A percentile compares a stretch with the other conserved stretches of the same genome.
phyloP scores from a whole-genome alignment of 2,329 filamentous ascomycete species.

The Scolecobasidium constrictum region DNA sequence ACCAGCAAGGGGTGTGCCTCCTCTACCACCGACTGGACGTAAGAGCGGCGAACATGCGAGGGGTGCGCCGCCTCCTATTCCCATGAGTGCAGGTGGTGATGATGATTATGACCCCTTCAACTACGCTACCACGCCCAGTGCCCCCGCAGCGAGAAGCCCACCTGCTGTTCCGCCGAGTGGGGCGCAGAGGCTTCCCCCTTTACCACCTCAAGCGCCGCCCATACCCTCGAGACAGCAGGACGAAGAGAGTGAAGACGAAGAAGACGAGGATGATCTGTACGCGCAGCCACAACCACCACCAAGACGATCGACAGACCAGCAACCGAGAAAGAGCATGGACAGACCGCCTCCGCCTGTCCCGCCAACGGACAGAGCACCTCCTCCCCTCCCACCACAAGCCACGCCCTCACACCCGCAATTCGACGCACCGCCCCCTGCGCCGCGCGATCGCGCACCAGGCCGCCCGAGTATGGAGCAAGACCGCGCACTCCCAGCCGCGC shows the following conservation, averaged over 20 bases:
- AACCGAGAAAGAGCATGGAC: slow-evolving; percentile 9
- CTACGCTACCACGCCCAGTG: slow-evolving; percentile 26
- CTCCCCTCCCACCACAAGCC: slow-evolving; percentile 23
- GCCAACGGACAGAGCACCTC: slow-evolving; percentile 16
- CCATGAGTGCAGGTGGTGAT: slow-evolving; percentile 33
- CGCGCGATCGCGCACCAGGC: slow-evolving; percentile 1
- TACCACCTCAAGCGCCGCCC: slow-evolving; percentile 23
- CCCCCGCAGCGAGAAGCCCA: slow-evolving; percentile 1
- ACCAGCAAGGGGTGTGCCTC: slow-evolving; percentile 33
- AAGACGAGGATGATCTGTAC: slow-evolving; percentile 35
- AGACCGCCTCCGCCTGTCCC: slow-evolving; percentile 15
- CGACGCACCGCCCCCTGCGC: slow-evolving; percentile 15
- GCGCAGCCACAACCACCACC: slow-evolving; percentile 32
- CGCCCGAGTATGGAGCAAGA: slow-evolving; percentile 18
- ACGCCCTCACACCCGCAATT: slow-evolving; percentile 16
- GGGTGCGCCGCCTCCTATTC: slow-evolving; percentile 55
- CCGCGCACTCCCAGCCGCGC: slow-evolving; percentile 12
- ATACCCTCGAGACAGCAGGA: slow-evolving; percentile 15
- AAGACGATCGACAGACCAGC: slow-evolving; percentile 21
- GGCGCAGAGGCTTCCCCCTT: slow-evolving; percentile 19
- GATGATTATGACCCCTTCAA: slow-evolving; percentile 62
- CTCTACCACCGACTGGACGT: slow-evolving; percentile 47
- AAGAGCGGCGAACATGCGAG: slow-evolving; percentile 62
- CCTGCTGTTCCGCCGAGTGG: slow-evolving; percentile 25
- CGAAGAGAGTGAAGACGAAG: slow-evolving; percentile 17